Evolutionary conservation across 2,329 filamentous ascomycete species (phyloP), one percentile per base, ranked within the genome.

Genomic region (Aspergillus flavus): DNA sequence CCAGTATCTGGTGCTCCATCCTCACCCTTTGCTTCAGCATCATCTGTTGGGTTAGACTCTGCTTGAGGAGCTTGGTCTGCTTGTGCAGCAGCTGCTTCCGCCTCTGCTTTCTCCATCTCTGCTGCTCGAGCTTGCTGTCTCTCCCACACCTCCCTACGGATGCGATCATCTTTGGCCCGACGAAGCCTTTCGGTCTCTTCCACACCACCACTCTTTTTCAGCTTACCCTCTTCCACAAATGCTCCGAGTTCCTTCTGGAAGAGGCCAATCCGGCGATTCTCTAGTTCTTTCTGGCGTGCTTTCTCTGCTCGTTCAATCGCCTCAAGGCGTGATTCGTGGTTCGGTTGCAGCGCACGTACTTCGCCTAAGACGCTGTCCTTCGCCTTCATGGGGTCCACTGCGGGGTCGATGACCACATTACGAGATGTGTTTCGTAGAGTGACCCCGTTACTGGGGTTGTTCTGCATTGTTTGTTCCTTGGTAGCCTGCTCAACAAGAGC

Each of bases 241-340:
- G 80, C 85, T 19, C 88, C 87, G 10, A 99, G 86, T 77, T 99
- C 95, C 70, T 91, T 91, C 76, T 91, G 92, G 73, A 99, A 90
- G 34, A 92, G 91, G 41, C 90, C 91, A 30, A 86, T 86, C 21
- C 84, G 84, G 2, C 95, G 87, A 66, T 83, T 89, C 75, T 92
- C 91, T 1, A 99, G 85, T 75, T 99, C 95, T 75, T 92, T 93
- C 78, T 95, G 91, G 26, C 95, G 86, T 9, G 93, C 85, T 80
- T 94, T 95, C 80, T 98, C 95, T 0, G 95, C 95, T n/a, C 95
- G 89, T 77, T 98, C 94, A 69, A 99, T 99, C 41, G 95, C 95
- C 79, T 98, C 95, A 0, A 99, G 84, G 41, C 95, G 87, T 69
- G 92, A 89, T 77, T 97, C 93, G 76, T 99, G 95, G 73, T 99